These are phyloP conservation scores for Moricandia arvensis DNA, from an alignment of 345 rosid species.

Conservation along the genomic window DNA sequence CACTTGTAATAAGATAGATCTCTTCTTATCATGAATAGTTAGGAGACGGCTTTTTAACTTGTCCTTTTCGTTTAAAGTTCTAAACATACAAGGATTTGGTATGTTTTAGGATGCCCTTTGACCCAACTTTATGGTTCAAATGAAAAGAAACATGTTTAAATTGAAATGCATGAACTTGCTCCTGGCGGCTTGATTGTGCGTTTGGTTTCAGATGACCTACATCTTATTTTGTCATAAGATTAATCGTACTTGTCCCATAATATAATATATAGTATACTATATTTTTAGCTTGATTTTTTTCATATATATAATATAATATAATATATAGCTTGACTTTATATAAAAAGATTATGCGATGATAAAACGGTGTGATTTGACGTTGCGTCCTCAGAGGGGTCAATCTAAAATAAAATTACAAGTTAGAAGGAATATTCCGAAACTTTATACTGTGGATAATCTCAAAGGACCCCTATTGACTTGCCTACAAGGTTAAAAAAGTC, in stretches of 20 bases:
- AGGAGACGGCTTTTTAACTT: conserved; percentile 10
- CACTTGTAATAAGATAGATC: conserved; percentile 21
- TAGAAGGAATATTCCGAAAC: conserved; percentile 19
- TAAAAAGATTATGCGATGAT: background rate
- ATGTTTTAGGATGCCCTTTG: conserved; percentile 26
- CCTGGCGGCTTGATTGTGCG: conserved; percentile 25
- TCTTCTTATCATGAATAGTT: conserved; percentile 29
- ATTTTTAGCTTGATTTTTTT: too few species aligned
- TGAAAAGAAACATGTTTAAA: conserved; percentile 11
- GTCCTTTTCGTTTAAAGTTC: background rate
- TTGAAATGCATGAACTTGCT: conserved; percentile 30
- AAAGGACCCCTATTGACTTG: conserved; percentile 19
- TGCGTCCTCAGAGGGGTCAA: conserved; percentile 25
- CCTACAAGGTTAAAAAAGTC: conserved; percentile 12
- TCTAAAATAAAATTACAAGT: conserved; percentile 13
- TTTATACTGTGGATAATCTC: conserved; percentile 26
- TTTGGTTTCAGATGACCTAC: conserved; percentile 6
- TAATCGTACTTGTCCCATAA: conserved; percentile 10
- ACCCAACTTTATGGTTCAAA: background rate
- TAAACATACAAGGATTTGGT: background rate
- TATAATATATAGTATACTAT: background rate
- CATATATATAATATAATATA: too few species aligned
- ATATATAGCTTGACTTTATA: conserved; percentile 4
- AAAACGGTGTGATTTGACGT: conserved; percentile 6
- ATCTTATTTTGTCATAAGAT: background rate